Evolutionary conservation across 495 filamentous ascomycete species (phyloP).

Genomic region (Tuber brumale): DNA sequence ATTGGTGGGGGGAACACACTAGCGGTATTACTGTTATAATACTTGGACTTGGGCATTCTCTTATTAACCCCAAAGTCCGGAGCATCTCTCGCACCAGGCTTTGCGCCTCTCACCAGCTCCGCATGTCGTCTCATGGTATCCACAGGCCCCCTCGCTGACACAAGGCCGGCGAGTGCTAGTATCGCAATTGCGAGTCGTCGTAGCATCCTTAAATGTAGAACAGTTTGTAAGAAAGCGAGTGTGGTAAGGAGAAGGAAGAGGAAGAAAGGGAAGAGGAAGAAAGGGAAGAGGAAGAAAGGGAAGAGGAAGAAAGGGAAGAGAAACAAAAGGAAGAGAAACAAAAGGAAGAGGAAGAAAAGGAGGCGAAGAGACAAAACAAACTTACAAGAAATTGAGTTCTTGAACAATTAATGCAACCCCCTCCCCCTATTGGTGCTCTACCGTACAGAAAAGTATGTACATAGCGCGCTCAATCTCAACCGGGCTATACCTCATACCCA

Average conservation of each 20-base stretch:
- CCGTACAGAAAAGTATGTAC: not conserved
- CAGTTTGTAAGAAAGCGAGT: not conserved
- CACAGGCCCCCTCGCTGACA: not conserved
- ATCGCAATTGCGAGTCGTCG: not conserved
- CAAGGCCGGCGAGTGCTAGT: not conserved
- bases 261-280: not conserved
- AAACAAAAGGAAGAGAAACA: no score
- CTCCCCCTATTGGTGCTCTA: not conserved
- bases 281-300: not conserved
- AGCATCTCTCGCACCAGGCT: not conserved
- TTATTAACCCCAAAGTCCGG: not conserved
- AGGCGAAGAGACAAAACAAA: not conserved
- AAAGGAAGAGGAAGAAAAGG: not conserved
- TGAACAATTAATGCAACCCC: not conserved
- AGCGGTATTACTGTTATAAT: conserved; percentile 21
- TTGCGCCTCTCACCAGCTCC: not conserved
- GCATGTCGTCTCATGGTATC: conserved; percentile 14
- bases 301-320: not conserved
- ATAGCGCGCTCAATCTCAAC: not conserved
- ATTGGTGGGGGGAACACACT: conserved; percentile 3
- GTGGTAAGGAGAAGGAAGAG: not conserved
- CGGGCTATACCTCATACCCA: not conserved
- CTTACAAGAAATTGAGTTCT: not conserved
- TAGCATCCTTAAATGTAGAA: not conserved
- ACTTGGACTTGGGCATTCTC: conserved; percentile 11